phyloP scores from a whole-genome alignment of 116 monocot species.

The Dioscorea cayenensis region DNA sequence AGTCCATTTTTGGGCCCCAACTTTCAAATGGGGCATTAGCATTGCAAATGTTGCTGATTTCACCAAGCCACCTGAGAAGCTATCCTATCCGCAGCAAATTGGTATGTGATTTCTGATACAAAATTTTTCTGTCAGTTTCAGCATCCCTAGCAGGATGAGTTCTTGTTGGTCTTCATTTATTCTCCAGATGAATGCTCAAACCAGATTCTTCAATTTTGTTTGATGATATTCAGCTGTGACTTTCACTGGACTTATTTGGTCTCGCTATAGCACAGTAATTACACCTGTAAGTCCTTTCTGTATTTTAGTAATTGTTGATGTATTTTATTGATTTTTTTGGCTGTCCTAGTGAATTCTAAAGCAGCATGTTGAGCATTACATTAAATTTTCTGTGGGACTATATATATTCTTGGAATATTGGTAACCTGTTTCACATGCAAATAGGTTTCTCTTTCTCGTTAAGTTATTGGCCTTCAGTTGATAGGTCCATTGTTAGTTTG shows the following conservation, averaged over 20 bases:
- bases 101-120: constrained; percentile 23
- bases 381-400: neutral
- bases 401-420: neutral
- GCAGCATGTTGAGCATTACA: neutral
- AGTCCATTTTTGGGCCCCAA: constrained; percentile 99
- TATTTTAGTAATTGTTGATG: neutral
- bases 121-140: neutral
- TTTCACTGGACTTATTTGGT: constrained; percentile 83
- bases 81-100: constrained; percentile 91
- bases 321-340: neutral
- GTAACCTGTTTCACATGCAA: neutral
- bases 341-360: neutral
- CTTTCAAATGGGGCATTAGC: constrained; percentile 96
- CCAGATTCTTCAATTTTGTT: neutral
- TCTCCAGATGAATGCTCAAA: constrained; percentile 1
- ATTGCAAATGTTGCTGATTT: constrained; percentile 93
- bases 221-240: constrained; percentile 56
- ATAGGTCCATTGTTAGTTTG: neutral
- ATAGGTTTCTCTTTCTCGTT: neutral
- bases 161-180: neutral
- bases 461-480: neutral
- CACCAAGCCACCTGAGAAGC: constrained; percentile 76
- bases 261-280: constrained; percentile 80
- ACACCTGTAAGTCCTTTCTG: constrained; percentile 52
- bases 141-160: neutral